phyloP scores from a whole-genome alignment of 345 rosid species.

The Eucalyptus curtisii region DNA sequence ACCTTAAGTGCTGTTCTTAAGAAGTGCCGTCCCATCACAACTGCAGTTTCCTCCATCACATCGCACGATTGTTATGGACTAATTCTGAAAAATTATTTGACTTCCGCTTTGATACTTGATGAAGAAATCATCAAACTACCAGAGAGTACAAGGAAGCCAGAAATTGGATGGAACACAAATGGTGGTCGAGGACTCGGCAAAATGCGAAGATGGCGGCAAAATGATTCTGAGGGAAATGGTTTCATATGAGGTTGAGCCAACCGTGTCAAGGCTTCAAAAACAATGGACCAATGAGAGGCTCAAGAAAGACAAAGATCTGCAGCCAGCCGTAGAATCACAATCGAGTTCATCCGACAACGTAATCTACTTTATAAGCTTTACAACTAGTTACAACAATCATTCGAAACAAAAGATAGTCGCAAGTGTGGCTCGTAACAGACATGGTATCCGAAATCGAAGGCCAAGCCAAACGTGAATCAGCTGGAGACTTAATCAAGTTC shows the following conservation, averaged over 20 bases:
- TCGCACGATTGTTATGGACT: constrained; percentile 61
- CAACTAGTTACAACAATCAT: constrained; percentile 24
- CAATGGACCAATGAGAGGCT: constrained; percentile 54
- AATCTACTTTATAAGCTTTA: constrained; percentile 28
- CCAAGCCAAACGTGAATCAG: constrained; percentile 65
- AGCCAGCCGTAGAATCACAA: constrained; percentile 55
- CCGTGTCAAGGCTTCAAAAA: constrained; percentile 34
- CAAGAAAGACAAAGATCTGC: constrained; percentile 26
- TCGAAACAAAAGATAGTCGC: neutral
- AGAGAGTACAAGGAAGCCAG: constrained; percentile 66
- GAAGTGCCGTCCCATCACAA: constrained; percentile 55
- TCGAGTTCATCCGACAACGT: constrained; percentile 17
- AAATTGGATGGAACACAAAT: constrained; percentile 66
- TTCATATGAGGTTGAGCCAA: constrained; percentile 66
- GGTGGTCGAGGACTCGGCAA: constrained; percentile 77
- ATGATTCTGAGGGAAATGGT: constrained; percentile 64
- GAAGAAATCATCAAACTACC: constrained; percentile 51
- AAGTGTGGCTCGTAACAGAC: constrained; percentile 20
- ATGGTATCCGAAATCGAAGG: constrained; percentile 80
- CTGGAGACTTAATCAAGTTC: constrained; percentile 49
- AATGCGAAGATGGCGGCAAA: constrained; percentile 78
- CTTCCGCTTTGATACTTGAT: constrained; percentile 20
- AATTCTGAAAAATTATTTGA: constrained; percentile 52
- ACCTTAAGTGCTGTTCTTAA: constrained; percentile 56
- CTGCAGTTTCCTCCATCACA: constrained; percentile 61